These are phyloP conservation scores for Starmerella etchellsii DNA, from an alignment of 805 yeast species.

Conservation along the genomic window DNA sequence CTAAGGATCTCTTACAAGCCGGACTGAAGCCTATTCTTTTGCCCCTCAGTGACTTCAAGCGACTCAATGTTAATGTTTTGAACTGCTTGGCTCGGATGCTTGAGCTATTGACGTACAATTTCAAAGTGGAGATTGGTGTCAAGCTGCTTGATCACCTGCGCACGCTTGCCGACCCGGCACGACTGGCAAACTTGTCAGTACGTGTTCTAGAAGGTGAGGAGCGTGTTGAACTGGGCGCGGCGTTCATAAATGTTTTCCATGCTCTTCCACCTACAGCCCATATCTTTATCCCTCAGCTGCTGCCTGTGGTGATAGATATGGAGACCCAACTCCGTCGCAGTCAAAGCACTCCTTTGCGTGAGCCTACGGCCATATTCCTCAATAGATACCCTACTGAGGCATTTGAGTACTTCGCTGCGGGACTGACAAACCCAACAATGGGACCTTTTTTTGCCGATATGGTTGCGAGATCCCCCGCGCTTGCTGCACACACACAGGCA, in stretches of 20 bases:
- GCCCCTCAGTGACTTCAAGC: constrained; percentile 88
- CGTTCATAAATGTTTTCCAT: constrained; percentile 83
- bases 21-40: constrained; percentile 91
- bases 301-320: constrained; percentile 58
- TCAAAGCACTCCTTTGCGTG: constrained; percentile 76
- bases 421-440: constrained; percentile 48
- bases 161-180: constrained; percentile 88
- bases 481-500: constrained; percentile 44
- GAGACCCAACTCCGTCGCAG: constrained; percentile 78
- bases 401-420: constrained; percentile 51
- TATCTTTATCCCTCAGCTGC: constrained; percentile 77
- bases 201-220: constrained; percentile 70
- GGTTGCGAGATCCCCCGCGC: constrained; percentile 37
- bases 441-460: constrained; percentile 60
- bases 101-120: constrained; percentile 78
- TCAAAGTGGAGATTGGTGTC: constrained; percentile 92
- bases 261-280: constrained; percentile 83
- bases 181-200: constrained; percentile 61
- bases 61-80: constrained; percentile 74
- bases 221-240: constrained; percentile 75
- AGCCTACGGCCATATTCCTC: constrained; percentile 77
- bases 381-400: constrained; percentile 71
- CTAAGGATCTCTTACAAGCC: constrained; percentile 87
- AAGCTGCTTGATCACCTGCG: constrained; percentile 82
- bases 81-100: constrained; percentile 81